These are phyloP conservation scores for Gaeumannomyces sp. DNA, from an alignment of 2,329 filamentous ascomycete genomes.

Conservation along the genomic window DNA sequence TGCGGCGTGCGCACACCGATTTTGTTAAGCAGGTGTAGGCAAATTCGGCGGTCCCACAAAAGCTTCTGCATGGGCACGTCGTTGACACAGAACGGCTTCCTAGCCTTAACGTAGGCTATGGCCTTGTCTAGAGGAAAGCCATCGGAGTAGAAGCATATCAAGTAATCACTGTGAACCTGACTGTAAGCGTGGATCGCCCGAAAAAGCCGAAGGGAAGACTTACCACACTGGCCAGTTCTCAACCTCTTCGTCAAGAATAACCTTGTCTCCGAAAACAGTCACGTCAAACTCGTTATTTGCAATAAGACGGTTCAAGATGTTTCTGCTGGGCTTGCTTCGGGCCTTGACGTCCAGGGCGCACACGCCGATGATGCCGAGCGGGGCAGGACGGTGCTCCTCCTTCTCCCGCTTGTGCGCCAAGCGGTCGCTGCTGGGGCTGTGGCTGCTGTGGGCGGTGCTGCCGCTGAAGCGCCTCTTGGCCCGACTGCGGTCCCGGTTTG, in stretches of 20 bases:
- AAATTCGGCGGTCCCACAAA: constrained; percentile 90
- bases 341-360: constrained; percentile 95
- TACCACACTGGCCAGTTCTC: constrained; percentile 92
- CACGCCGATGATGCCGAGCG: constrained; percentile 73
- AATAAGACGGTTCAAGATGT: constrained; percentile 89
- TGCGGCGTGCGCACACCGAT: constrained; percentile 85
- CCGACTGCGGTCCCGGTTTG: constrained; percentile 49
- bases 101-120: constrained; percentile 86
- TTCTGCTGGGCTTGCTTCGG: constrained; percentile 91
- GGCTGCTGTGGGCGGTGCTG: constrained; percentile 75
- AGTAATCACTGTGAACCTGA: constrained; percentile 60
- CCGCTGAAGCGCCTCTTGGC: constrained; percentile 72
- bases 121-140: constrained; percentile 96
- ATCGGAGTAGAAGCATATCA: constrained; percentile 98
- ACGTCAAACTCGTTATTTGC: constrained; percentile 92
- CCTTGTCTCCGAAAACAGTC: constrained; percentile 96
- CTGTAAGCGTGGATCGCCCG: constrained; percentile 18
- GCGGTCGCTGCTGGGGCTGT: constrained; percentile 70
- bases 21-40: constrained; percentile 79
- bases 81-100: constrained; percentile 96
- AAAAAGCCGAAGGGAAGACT: constrained; percentile 21
- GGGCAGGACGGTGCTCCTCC: constrained; percentile 58
- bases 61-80: constrained; percentile 97
- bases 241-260: constrained; percentile 92
- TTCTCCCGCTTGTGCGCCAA: constrained; percentile 48